Percentiles rank a stretch among this genome's conserved stretches.
These are phyloP conservation scores for Petunia hybrid DNA, from an alignment of 305 asterid species.

Conservation along the genomic window DNA sequence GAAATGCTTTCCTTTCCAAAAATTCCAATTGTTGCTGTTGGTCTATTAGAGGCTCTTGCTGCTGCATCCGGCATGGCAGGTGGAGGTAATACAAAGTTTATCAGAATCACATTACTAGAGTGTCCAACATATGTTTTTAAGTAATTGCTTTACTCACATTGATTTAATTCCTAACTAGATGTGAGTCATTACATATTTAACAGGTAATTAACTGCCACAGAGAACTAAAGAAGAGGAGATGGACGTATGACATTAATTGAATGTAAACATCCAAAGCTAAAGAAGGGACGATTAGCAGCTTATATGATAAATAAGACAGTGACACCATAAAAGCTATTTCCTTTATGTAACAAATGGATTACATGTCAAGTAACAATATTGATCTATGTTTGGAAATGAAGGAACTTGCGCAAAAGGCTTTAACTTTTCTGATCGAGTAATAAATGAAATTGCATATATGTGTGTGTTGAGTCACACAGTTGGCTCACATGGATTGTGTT, in stretches of 20 bases:
- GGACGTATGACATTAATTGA: constrained; percentile 2
- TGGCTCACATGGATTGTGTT: not conserved
- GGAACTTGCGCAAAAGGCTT: not conserved
- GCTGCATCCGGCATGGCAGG: constrained; percentile 99
- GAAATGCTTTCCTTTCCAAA: constrained; percentile 96
- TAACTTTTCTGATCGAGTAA: not conserved
- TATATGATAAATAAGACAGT: constrained; percentile 2
- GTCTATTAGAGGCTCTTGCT: constrained; percentile 96
- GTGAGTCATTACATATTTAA: not conserved
- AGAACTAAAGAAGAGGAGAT: not conserved
- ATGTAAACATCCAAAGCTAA: not conserved
- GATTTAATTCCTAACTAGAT: constrained; percentile 5
- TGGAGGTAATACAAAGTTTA: constrained; percentile 67
- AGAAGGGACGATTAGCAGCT: not conserved
- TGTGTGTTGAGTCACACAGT: not conserved
- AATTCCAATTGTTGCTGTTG: constrained; percentile 76
- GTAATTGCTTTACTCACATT: not conserved
- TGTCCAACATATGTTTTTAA: not conserved
- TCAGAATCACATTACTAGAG: constrained; percentile 7
- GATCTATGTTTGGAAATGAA: not conserved
- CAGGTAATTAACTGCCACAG: not conserved
- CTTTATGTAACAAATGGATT: not conserved
- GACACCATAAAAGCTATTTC: not conserved
- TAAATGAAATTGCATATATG: not conserved
- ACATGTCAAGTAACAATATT: not conserved